Evolutionary conservation across 202 grass and related monocot genomes (phyloP).

Genomic region (Digitaria exilis): DNA sequence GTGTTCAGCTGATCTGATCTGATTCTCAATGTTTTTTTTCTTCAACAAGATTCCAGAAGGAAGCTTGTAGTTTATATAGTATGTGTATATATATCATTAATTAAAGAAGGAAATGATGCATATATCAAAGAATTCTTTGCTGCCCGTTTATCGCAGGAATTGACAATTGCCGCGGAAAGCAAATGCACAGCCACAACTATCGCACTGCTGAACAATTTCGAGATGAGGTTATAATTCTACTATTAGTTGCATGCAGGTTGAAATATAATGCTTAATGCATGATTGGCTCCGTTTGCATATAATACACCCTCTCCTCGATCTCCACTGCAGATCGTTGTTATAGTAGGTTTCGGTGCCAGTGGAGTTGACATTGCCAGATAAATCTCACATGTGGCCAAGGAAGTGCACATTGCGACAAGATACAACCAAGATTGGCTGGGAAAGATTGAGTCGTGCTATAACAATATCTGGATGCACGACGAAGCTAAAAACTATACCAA

Average conservation of each 20-base stretch:
- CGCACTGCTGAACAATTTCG: constrained; percentile 52
- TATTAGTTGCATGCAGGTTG: no score
- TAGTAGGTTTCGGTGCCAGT: constrained; percentile 56
- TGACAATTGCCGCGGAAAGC: constrained; percentile 38
- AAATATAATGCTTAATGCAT: no score
- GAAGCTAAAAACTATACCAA: constrained; percentile 25
- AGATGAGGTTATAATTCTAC: not conserved
- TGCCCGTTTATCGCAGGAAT: constrained; percentile 31
- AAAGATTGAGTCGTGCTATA: constrained; percentile 28
- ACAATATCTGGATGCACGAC: constrained; percentile 49
- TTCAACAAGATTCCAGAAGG: no score
- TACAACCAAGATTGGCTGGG: not conserved
- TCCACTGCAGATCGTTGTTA: constrained; percentile 38
- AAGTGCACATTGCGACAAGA: constrained; percentile 57
- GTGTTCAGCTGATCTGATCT: no score
- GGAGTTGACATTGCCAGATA: no score
- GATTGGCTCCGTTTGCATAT: not conserved
- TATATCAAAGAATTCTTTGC: no score
- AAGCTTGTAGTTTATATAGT: no score
- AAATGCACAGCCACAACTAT: constrained; percentile 72
- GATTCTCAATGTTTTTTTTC: not conserved
- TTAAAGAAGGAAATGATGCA: no score
- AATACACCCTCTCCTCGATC: not conserved
- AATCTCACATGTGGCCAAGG: constrained; percentile 42
- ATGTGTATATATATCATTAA: no score